phyloP scores from a whole-genome alignment of 1,284 basidiomycete species.

The Pisolithus thermaeus region DNA sequence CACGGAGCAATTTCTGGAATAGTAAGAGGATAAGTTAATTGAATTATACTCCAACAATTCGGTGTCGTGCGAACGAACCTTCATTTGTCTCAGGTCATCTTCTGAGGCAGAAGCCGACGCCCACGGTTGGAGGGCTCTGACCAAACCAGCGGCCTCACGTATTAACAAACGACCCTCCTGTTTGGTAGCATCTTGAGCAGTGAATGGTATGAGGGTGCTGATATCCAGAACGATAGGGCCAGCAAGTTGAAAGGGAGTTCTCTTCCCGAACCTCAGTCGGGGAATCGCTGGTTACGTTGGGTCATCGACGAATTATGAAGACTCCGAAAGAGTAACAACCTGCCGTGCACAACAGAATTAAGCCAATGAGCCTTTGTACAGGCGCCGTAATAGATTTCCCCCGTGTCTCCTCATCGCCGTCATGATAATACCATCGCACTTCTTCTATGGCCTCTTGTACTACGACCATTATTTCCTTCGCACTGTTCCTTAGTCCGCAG shows the following conservation, averaged over 20 bases:
- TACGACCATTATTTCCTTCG: slow-evolving; percentile 60
- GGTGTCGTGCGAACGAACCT: slow-evolving; percentile 15
- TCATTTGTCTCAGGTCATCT: slow-evolving; percentile 19
- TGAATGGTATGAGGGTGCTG: slow-evolving; percentile 26
- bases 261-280: slow-evolving; percentile 41
- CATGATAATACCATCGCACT: slow-evolving; percentile 28
- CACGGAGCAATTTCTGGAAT: slow-evolving; percentile 35
- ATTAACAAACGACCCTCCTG: slow-evolving; percentile 39
- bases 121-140: slow-evolving; percentile 30
- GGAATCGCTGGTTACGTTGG: slow-evolving; percentile 38
- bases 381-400: slow-evolving; percentile 15
- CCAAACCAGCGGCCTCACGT: slow-evolving; percentile 27
- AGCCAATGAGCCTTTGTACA: slow-evolving; percentile 29
- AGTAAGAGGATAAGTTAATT: slow-evolving; percentile 1
- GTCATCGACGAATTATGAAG: neutral
- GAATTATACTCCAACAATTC: neutral
- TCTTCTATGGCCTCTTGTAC: slow-evolving; percentile 54
- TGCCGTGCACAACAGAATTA: slow-evolving; percentile 35
- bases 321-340: slow-evolving; percentile 26
- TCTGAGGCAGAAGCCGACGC: slow-evolving; percentile 16
- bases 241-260: slow-evolving; percentile 38
- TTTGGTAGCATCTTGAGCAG: slow-evolving; percentile 20
- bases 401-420: slow-evolving; percentile 27
- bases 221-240: slow-evolving; percentile 40
- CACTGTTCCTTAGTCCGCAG: slow-evolving; percentile 15